Base-by-base conservation (phyloP, 192 early-diverging fungal species). In the Diversispora eburnea region DNA sequence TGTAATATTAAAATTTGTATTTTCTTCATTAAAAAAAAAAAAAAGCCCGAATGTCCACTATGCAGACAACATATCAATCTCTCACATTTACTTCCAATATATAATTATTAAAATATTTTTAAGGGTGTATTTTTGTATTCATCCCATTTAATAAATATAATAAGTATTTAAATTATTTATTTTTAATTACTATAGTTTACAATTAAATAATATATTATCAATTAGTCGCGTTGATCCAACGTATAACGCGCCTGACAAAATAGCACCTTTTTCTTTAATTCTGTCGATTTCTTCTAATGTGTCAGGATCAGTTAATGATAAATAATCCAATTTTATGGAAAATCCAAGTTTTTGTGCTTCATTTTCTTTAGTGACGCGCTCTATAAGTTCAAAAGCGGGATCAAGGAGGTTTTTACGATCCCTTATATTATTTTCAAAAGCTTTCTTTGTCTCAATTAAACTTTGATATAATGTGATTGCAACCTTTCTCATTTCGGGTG, bases 171-270 rank as follows among this genome's bases (percentile, higher is more conserved):
- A 33, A 33, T 33, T 33, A 33, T 33, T 2, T 2, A 33, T 33
- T 33, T 33, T 33, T 33, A 33, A 33, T 33, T 33, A 54, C n/a
- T 54, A 54, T 54, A 54, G 12, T 54, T 9, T 63, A 43, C 61
- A 74, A 62, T 91, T 92, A 19, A 98, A 75, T 7, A 96, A 77
- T 8, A 95, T 75, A 81, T 99, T 99, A 80, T 99, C 97, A 68
- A 99, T 96, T 41, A 99, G 84, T 42, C 97, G 84, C 9, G 97
- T 95, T 41, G 83, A 88, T 19, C 95, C 97, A 60, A 96, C 86
- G 69, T 84, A 88, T 54, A 96, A 85, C 6, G 95, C 97, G 20
- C 92, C 89, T 8, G 89, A 92, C 15, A 97, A 78, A 66, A 99
- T 92, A 49, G 90, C 91, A 42, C 89, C 89, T 45, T 80, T 71